Conservation (phyloP, 208 protist species). For the Eutreptiella sp. region DNA sequence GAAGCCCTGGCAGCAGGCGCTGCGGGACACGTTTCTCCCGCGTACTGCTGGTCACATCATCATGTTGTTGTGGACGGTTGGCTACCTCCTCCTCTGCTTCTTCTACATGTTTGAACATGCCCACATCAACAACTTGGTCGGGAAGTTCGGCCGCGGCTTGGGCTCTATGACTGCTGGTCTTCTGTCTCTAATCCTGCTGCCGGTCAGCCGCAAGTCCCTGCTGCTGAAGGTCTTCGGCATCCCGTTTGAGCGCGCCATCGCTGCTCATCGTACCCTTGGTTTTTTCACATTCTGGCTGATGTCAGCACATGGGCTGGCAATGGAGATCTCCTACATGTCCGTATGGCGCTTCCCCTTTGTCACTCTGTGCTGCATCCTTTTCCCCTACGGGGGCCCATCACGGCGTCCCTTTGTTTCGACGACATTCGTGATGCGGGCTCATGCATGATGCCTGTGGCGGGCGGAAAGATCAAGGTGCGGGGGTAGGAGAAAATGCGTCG, state of each 20-base stretch:
- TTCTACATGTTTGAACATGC: slow-evolving; percentile 11
- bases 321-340: slow-evolving; percentile 12
- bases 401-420: too few relatives aligned
- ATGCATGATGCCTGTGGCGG: too few relatives aligned
- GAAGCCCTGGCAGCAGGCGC: too few relatives aligned
- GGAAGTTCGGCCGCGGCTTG: slow-evolving; percentile 1
- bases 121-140: slow-evolving; percentile 16
- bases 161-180: slow-evolving; percentile 6
- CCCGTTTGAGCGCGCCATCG: slow-evolving; percentile 11
- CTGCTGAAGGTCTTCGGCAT: slow-evolving; percentile 18
- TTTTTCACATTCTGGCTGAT: neutral
- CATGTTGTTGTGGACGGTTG: slow-evolving; percentile 10
- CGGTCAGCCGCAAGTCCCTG: slow-evolving; percentile 13
- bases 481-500: too few relatives aligned
- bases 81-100: slow-evolving; percentile 16
- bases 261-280: slow-evolving; percentile 7
- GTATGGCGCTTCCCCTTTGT: too few relatives aligned
- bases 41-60: neutral
- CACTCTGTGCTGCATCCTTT: too few relatives aligned
- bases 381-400: too few relatives aligned
- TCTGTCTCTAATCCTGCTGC: slow-evolving; percentile 2
- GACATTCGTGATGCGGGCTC: too few relatives aligned
- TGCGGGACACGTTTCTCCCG: too few relatives aligned
- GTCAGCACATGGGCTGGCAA: slow-evolving; percentile 2
- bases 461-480: too few relatives aligned